phyloP scores from a whole-genome alignment of 2,329 filamentous ascomycete species.

The Berkeleyomyces basicola region DNA sequence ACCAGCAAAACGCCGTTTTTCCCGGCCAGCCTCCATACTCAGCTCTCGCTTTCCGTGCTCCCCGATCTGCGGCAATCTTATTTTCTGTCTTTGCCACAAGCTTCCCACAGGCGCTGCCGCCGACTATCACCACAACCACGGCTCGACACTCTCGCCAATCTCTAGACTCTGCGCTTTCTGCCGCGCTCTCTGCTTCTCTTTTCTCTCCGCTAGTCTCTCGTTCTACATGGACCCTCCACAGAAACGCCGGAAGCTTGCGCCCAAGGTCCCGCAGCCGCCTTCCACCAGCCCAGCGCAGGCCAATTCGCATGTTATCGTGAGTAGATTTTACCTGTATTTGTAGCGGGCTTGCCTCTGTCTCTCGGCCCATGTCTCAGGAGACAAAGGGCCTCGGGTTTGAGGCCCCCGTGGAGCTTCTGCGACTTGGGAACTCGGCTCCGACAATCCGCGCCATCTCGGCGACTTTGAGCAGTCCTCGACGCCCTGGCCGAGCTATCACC shows the following conservation, averaged over 20 bases:
- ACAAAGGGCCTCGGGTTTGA: too few species aligned
- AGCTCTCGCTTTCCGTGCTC: too few species aligned
- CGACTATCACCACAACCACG: background rate
- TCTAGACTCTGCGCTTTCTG: background rate
- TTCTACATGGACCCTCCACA: constrained; percentile 26
- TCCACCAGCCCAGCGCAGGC: constrained; percentile 10
- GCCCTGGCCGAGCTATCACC: background rate
- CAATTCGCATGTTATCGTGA: constrained; percentile 10
- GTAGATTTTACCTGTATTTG: background rate
- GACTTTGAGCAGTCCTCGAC: too few species aligned
- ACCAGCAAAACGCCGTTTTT: background rate
- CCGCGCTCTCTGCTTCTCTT: background rate
- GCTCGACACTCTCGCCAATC: background rate
- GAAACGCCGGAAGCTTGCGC: constrained; percentile 29
- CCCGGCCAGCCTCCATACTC: too few species aligned
- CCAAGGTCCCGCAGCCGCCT: constrained; percentile 19
- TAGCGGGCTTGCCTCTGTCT: background rate
- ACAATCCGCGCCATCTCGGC: too few species aligned
- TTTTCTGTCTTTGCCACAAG: background rate
- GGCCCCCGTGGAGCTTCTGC: too few species aligned
- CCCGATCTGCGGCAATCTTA: too few species aligned
- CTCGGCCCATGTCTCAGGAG: background rate
- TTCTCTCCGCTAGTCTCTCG: constrained; percentile 15
- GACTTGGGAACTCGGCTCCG: too few species aligned
- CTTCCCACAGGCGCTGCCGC: background rate